phyloP scores from a whole-genome alignment of 2,329 filamentous ascomycete species.

The Chrysoporthe cubensis region DNA sequence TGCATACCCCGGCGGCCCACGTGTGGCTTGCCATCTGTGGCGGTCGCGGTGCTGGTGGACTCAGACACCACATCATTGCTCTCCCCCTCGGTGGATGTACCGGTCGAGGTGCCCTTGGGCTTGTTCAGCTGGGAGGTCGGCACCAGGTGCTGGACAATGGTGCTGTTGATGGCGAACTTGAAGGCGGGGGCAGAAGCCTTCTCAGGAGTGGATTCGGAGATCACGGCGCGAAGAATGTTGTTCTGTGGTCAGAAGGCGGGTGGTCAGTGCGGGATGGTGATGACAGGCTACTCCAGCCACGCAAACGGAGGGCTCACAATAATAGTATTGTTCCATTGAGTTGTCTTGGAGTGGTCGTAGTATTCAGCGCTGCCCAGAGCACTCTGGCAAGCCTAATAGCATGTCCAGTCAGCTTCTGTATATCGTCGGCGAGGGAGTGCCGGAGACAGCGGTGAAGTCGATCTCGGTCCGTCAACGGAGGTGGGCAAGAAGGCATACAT shows the following conservation, averaged over 20 bases:
- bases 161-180: conserved; percentile 98
- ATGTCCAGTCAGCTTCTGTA: conserved; percentile 25
- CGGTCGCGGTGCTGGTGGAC: conserved; percentile 42
- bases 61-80: conserved; percentile 56
- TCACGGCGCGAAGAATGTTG: conserved; percentile 75
- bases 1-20: conserved; percentile 90
- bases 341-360: conserved; percentile 87
- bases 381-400: conserved; percentile 74
- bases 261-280: conserved; percentile 22
- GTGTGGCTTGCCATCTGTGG: conserved; percentile 69
- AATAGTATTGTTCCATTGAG: conserved; percentile 88
- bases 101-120: conserved; percentile 55
- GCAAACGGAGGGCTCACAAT: conserved; percentile 65
- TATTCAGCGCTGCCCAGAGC: conserved; percentile 74
- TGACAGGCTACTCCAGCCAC: neutral
- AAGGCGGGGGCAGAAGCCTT: conserved; percentile 65
- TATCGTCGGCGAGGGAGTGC: too few relatives aligned
- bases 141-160: conserved; percentile 92
- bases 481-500: conserved; percentile 59
- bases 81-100: conserved; percentile 55
- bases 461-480: neutral
- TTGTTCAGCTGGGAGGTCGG: conserved; percentile 68
- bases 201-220: conserved; percentile 70
- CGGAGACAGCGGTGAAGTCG: conserved; percentile 12
- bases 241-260: conserved; percentile 54